These are phyloP conservation scores for Kappamyces sp. DNA, from an alignment of 192 early-diverging fungal species.

Conservation along the genomic window DNA sequence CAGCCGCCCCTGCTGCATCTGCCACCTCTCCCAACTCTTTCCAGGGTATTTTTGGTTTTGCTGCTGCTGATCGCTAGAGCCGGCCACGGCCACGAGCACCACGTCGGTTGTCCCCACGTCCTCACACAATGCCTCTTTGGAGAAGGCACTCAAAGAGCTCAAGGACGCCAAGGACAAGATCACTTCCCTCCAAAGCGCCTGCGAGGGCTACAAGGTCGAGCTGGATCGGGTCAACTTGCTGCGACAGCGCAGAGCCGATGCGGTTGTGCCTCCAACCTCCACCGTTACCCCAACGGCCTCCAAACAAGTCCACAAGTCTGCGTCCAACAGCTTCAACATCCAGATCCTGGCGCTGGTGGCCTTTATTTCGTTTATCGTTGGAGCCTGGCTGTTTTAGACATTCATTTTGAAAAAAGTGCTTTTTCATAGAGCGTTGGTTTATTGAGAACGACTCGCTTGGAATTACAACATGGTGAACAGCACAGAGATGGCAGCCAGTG, in stretches of 20 bases:
- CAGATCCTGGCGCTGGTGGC: constrained; percentile 23
- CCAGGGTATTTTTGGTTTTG: not conserved
- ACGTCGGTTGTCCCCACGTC: constrained; percentile 2
- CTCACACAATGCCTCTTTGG: not conserved
- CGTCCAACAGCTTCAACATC: constrained; percentile 1
- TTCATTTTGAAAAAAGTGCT: constrained; percentile 3
- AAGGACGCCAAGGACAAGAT: constrained; percentile 37
- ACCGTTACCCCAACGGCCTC: not conserved
- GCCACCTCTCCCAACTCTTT: not conserved
- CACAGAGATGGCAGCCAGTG: too few relatives aligned
- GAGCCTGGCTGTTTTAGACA: constrained; percentile 28
- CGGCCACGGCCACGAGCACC: not conserved
- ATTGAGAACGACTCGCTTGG: too few relatives aligned
- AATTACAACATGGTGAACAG: too few relatives aligned
- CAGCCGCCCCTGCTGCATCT: not conserved
- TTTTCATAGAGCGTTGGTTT: not conserved
- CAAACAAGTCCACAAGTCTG: not conserved
- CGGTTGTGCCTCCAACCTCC: constrained; percentile 4
- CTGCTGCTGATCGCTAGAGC: too few relatives aligned
- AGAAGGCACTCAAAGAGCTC: constrained; percentile 17
- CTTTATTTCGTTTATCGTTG: constrained; percentile 34
- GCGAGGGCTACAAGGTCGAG: constrained; percentile 51
- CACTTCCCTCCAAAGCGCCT: constrained; percentile 37
- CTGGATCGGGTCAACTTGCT: constrained; percentile 43
- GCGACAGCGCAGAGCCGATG: constrained; percentile 29